Percentiles rank a stretch among this genome's conserved stretches.
Evolutionary conservation across 2,329 filamentous ascomycete species (phyloP).

Genomic region (Hymenoscyphus albidus): DNA sequence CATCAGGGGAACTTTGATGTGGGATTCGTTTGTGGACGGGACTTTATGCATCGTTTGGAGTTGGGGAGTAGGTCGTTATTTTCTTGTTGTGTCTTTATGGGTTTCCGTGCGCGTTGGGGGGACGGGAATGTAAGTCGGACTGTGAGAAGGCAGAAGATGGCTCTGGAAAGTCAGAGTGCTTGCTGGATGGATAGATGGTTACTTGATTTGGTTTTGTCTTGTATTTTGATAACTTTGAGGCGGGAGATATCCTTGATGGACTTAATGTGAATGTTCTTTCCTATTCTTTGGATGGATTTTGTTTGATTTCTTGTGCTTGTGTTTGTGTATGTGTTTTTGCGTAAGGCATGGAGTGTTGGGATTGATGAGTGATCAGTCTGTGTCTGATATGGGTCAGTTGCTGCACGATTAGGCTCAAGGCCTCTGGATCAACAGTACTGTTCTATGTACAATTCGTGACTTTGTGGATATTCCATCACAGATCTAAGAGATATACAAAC

Average conservation of each 20-base stretch:
- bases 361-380: no score
- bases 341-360: not conserved
- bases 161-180: not conserved
- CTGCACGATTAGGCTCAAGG: no score
- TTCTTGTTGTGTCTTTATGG: not conserved
- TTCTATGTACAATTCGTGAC: not conserved
- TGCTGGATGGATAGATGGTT: not conserved
- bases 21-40: not conserved
- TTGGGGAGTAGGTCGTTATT: not conserved
- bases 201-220: not conserved
- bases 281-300: not conserved
- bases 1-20: not conserved
- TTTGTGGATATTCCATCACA: not conserved
- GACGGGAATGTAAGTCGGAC: not conserved
- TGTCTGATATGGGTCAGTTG: no score
- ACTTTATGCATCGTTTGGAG: slow-evolving; percentile 5
- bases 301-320: not conserved
- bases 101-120: not conserved
- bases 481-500: not conserved
- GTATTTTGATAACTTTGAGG: not conserved
- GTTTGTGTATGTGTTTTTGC: not conserved
- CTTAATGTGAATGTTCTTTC: not conserved
- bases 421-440: no score
- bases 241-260: not conserved
- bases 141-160: not conserved